Evolutionary conservation across 1,139 yeast genomes (phyloP).

Genomic region (Blastobotrys persicus): DNA sequence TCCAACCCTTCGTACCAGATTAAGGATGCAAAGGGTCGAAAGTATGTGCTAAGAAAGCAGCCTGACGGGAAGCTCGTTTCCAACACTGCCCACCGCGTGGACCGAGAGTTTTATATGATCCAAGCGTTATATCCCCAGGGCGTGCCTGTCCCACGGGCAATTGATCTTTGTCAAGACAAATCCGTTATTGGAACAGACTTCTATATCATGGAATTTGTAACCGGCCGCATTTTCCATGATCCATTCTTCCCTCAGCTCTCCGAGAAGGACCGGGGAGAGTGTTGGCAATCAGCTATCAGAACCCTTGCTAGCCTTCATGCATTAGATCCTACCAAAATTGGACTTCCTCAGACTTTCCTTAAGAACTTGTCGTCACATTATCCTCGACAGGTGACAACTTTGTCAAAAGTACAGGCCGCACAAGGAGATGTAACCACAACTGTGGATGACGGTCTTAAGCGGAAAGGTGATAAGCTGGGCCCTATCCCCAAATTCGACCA

Average conservation of each 20-base stretch:
- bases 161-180: conserved; percentile 62
- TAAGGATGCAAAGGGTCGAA: conserved; percentile 41
- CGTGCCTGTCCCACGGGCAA: conserved; percentile 60
- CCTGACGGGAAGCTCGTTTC: conserved; percentile 56
- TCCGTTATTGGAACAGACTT: conserved; percentile 67
- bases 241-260: conserved; percentile 48
- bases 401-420: conserved; percentile 44
- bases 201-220: conserved; percentile 55
- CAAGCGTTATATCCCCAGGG: conserved; percentile 37
- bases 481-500: conserved; percentile 51
- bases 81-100: conserved; percentile 60
- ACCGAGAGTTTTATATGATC: conserved; percentile 55
- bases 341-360: conserved; percentile 44
- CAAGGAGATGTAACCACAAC: conserved; percentile 39
- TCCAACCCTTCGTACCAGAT: conserved; percentile 60
- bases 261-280: conserved; percentile 29
- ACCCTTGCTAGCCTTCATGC: conserved; percentile 48
- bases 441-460: conserved; percentile 13
- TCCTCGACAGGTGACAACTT: conserved; percentile 52
- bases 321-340: conserved; percentile 48
- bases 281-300: conserved; percentile 50
- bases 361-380: conserved; percentile 46
- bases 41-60: conserved; percentile 54
- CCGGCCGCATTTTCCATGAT: conserved; percentile 57
- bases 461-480: conserved; percentile 41